A percentile compares a stretch with the other conserved stretches of the same genome.
These are phyloP conservation scores for Fragosphaeria purpurea DNA, from an alignment of 2,329 filamentous ascomycete genomes.

Conservation along the genomic window DNA sequence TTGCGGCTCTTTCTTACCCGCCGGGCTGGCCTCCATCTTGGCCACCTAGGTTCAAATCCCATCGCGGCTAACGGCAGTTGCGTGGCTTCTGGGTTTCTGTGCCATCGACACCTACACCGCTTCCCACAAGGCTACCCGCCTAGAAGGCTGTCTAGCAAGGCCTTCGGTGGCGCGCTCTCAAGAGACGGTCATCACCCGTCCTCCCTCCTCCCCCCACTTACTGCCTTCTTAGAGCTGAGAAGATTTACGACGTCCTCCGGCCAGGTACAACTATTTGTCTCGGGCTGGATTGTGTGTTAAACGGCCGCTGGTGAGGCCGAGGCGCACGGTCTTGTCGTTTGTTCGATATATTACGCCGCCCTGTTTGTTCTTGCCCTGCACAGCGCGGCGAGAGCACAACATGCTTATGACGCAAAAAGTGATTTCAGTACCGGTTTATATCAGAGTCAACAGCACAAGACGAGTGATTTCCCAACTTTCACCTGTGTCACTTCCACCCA, in stretches of 20 bases:
- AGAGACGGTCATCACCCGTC: too few species aligned
- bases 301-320: too few species aligned
- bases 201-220: too few species aligned
- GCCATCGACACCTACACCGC: not conserved
- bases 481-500: not conserved
- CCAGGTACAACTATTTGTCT: not conserved
- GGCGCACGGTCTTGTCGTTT: not conserved
- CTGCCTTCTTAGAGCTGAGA: too few species aligned
- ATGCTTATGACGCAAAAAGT: constrained; percentile 46
- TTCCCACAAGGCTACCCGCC: not conserved
- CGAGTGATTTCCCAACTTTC: constrained; percentile 8
- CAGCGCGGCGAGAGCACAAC: constrained; percentile 23
- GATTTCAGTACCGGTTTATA: constrained; percentile 34
- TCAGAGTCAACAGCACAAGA: constrained; percentile 30
- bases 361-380: not conserved
- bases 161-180: not conserved
- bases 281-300: not conserved
- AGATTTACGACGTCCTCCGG: too few species aligned
- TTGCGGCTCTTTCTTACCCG: too few species aligned
- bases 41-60: too few species aligned
- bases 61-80: too few species aligned
- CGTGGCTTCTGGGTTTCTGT: too few species aligned
- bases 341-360: not conserved
- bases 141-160: not conserved
- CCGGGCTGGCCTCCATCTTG: too few species aligned